A percentile compares a stretch with the other conserved stretches of the same genome.
These are phyloP conservation scores for Sporothrix schenckii DNA, from an alignment of 2,329 filamentous ascomycete species.

Conservation along the genomic window DNA sequence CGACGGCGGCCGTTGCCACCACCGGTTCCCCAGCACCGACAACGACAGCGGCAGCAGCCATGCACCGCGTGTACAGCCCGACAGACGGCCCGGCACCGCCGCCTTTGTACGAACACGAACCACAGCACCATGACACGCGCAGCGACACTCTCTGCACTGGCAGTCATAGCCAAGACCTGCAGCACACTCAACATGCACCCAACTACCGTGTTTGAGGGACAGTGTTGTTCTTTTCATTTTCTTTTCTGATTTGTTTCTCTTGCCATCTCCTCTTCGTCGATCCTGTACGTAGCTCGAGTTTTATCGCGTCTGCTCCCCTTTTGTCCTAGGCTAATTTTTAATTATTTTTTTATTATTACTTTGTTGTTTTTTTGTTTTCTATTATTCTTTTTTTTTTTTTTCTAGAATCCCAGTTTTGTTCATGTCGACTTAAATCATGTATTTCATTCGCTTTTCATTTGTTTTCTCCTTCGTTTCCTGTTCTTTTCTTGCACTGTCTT, in stretches of 20 bases:
- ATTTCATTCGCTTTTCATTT: not conserved
- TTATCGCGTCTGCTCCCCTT: not conserved
- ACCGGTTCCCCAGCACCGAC: not conserved
- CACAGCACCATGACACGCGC: not conserved
- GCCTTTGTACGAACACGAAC: not conserved
- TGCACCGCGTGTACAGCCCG: slow-evolving; percentile 26
- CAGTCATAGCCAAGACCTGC: not conserved
- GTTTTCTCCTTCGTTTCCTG: not conserved
- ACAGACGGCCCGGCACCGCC: not conserved
- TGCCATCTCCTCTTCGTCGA: too few relatives aligned
- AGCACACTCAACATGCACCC: not conserved
- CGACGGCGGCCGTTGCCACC: too few relatives aligned
- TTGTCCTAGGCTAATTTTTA: not conserved
- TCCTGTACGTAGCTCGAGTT: not conserved
- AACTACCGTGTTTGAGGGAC: not conserved
- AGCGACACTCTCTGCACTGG: not conserved
- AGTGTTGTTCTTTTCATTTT: not conserved
- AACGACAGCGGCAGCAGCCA: not conserved
- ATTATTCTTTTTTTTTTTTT: too few relatives aligned
- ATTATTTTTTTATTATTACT: not conserved
- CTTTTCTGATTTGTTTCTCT: not conserved
- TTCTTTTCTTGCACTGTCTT: not conserved
- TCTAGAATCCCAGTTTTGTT: too few relatives aligned
- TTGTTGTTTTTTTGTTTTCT: not conserved
- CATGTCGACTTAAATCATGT: not conserved